These are phyloP conservation scores for Apiotrichum porosum DNA, from an alignment of 1,284 basidiomycete genomes.

Conservation along the genomic window DNA sequence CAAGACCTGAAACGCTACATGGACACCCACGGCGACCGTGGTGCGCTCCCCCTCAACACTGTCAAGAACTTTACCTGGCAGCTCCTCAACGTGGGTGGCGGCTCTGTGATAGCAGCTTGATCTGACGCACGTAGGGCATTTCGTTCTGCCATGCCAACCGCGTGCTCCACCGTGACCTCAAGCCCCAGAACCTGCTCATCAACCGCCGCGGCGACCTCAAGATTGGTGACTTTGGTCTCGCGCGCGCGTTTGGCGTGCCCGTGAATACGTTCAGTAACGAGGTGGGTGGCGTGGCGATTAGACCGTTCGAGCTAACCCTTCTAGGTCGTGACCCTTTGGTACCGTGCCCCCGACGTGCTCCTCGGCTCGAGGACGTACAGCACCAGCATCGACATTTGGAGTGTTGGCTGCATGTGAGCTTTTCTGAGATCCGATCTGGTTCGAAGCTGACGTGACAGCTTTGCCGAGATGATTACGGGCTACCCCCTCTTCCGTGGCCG, in stretches of 20 bases:
- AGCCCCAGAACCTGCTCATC: slow-evolving; percentile 96
- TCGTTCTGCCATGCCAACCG: slow-evolving; percentile 94
- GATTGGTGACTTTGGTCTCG: slow-evolving; percentile 91
- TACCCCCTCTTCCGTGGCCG: slow-evolving; percentile 94
- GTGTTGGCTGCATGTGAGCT: slow-evolving; percentile 63
- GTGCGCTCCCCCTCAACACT: slow-evolving; percentile 63
- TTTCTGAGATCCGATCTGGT: too few relatives aligned
- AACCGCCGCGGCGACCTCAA: slow-evolving; percentile 86
- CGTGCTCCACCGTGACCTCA: slow-evolving; percentile 93
- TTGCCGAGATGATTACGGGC: slow-evolving; percentile 72
- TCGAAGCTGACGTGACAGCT: slow-evolving; percentile 24
- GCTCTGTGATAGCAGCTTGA: slow-evolving; percentile 10
- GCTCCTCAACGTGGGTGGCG: slow-evolving; percentile 39
- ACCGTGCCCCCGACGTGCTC: slow-evolving; percentile 93
- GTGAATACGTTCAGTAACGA: slow-evolving; percentile 98
- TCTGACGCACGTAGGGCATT: slow-evolving; percentile 60
- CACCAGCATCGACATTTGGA: slow-evolving; percentile 98
- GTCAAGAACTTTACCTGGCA: slow-evolving; percentile 61
- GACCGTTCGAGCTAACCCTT: background rate
- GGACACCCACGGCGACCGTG: slow-evolving; percentile 73
- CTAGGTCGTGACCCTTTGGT: slow-evolving; percentile 97
- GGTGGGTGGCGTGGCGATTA: slow-evolving; percentile 60
- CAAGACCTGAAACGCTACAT: slow-evolving; percentile 91
- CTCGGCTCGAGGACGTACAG: slow-evolving; percentile 93
- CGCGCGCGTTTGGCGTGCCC: slow-evolving; percentile 94